Evolutionary conservation across 2,329 filamentous ascomycete species (phyloP).

Genomic region (Stachybotrys chartarum): DNA sequence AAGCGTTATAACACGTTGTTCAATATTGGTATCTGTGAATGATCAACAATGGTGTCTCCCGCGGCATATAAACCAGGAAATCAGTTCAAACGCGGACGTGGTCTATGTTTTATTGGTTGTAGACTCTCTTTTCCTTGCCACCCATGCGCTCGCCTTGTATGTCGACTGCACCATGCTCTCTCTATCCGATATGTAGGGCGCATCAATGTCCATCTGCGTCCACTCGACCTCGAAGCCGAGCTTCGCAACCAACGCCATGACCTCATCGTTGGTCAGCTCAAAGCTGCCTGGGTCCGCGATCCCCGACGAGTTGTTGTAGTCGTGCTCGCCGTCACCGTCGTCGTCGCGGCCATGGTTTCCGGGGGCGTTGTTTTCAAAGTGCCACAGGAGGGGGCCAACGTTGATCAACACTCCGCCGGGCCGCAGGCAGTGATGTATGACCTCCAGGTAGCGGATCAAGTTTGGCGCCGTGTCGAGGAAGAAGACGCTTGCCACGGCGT

Average conservation of each 20-base stretch:
- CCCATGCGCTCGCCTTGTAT: slow-evolving; percentile 78
- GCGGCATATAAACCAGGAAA: too few species aligned
- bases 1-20: neutral
- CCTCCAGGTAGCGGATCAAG: slow-evolving; percentile 80
- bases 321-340: slow-evolving; percentile 42
- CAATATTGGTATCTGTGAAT: neutral
- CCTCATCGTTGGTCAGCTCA: slow-evolving; percentile 85
- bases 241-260: slow-evolving; percentile 64
- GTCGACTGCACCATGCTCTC: slow-evolving; percentile 79
- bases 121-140: slow-evolving; percentile 59
- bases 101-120: slow-evolving; percentile 5
- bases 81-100: neutral
- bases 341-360: slow-evolving; percentile 47
- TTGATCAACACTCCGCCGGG: slow-evolving; percentile 81
- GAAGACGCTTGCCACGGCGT: slow-evolving; percentile 85
- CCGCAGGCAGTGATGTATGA: slow-evolving; percentile 70
- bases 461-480: slow-evolving; percentile 98
- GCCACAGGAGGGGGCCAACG: slow-evolving; percentile 87
- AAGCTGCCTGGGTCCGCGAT: slow-evolving; percentile 87
- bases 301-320: slow-evolving; percentile 47
- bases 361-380: slow-evolving; percentile 73
- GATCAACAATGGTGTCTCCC: neutral
- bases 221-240: slow-evolving; percentile 72
- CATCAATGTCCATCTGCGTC: slow-evolving; percentile 50
- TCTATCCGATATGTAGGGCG: slow-evolving; percentile 82